Conservation (phyloP, 371 early-diverging fungal genomes). For the Quaeritorhiza haematococci region DNA sequence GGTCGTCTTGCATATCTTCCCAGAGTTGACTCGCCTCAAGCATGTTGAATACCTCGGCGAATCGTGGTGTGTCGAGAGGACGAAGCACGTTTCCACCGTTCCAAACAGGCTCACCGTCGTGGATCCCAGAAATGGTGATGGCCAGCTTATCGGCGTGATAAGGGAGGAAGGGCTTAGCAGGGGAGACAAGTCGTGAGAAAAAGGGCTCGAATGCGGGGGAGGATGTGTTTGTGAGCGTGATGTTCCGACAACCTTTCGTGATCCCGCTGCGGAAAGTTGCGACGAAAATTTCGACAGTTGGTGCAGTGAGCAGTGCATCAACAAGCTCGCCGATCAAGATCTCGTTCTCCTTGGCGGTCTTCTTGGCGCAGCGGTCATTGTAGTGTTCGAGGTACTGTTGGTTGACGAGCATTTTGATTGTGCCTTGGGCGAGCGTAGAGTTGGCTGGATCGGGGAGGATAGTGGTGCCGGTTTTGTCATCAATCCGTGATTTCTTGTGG, state of each 20-base stretch:
- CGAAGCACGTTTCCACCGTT: conserved; percentile 21
- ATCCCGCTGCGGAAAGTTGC: conserved; percentile 7
- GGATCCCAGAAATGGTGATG: not conserved
- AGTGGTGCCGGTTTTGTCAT: conserved; percentile 2
- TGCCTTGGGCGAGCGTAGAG: no score
- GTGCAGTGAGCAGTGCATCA: not conserved
- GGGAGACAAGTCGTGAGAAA: not conserved
- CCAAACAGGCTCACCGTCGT: conserved; percentile 6
- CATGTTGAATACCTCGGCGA: not conserved
- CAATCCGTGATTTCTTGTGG: conserved; percentile 6
- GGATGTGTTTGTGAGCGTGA: not conserved
- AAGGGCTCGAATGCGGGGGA: not conserved
- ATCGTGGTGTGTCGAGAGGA: conserved; percentile 8
- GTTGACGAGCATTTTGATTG: not conserved
- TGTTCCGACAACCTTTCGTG: not conserved
- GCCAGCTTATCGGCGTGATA: conserved; percentile 9
- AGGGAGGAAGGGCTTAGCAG: not conserved
- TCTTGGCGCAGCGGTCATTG: conserved; percentile 6
- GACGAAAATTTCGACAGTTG: conserved; percentile 5
- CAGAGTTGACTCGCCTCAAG: conserved; percentile 4
- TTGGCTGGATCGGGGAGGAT: conserved; percentile 7
- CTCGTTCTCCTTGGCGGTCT: conserved; percentile 8
- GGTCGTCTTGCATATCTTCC: conserved; percentile 1
- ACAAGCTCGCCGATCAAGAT: conserved; percentile 10
- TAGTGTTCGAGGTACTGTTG: conserved; percentile 2